Evolutionary conservation across 106 monocot species (phyloP).

Genomic region (Gastrodia elata): DNA sequence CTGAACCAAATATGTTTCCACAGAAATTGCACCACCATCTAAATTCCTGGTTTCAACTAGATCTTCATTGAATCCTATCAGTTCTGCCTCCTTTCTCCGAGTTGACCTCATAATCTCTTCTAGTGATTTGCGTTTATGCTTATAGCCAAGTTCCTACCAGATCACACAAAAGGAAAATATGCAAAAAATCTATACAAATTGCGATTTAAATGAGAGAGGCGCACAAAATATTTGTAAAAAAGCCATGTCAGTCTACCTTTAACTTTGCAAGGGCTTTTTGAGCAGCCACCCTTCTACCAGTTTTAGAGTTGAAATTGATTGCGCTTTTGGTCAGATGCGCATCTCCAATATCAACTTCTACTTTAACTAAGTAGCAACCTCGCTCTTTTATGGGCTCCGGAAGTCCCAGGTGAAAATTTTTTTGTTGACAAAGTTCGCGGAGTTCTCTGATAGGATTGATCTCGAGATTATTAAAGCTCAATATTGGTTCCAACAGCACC

Average conservation of each 20-base stretch:
- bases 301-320: slow-evolving; percentile 58
- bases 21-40: slow-evolving; percentile 4
- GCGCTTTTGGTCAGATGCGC: slow-evolving; percentile 23
- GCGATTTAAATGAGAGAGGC: not conserved
- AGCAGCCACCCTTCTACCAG: slow-evolving; percentile 65
- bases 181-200: slow-evolving; percentile 1
- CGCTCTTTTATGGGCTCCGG: slow-evolving; percentile 31
- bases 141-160: slow-evolving; percentile 57
- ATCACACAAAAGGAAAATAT: not conserved
- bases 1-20: not conserved
- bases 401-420: slow-evolving; percentile 28
- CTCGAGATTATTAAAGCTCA: slow-evolving; percentile 44
- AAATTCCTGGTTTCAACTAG: slow-evolving; percentile 21
- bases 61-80: slow-evolving; percentile 85
- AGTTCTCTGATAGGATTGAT: slow-evolving; percentile 71
- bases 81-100: slow-evolving; percentile 32
- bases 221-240: not conserved
- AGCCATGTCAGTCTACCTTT: slow-evolving; percentile 42
- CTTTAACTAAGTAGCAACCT: slow-evolving; percentile 34
- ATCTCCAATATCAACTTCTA: slow-evolving; percentile 34
- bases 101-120: slow-evolving; percentile 47
- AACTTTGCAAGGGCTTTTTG: slow-evolving; percentile 51
- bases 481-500: slow-evolving; percentile 34
- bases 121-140: slow-evolving; percentile 63
- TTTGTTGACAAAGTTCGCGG: slow-evolving; percentile 71